phyloP scores from a whole-genome alignment of 371 early-diverging fungal genomes.

The Rhizopus delemar region DNA sequence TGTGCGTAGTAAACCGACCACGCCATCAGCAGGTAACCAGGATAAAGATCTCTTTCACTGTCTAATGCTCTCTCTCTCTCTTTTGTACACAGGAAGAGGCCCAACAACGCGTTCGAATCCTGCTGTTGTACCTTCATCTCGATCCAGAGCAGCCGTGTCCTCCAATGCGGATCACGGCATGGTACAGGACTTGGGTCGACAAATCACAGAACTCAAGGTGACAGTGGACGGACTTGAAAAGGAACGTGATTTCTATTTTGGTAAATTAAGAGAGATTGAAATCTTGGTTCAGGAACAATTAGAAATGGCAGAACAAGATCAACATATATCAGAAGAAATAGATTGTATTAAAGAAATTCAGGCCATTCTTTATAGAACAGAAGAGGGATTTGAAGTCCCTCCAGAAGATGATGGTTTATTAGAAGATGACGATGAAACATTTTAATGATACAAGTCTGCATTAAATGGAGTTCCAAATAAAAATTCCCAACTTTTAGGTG shows the following conservation, averaged over 20 bases:
- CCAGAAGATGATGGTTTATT: slow-evolving; percentile 32
- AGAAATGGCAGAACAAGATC: slow-evolving; percentile 42
- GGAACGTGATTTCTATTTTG: slow-evolving; percentile 95
- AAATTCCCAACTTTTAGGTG: slow-evolving; percentile 72
- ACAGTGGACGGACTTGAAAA: slow-evolving; percentile 90
- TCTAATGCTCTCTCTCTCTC: too few relatives aligned
- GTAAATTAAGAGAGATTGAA: slow-evolving; percentile 91
- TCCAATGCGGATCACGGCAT: neutral
- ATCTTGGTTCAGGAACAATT: slow-evolving; percentile 79
- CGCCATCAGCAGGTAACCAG: slow-evolving; percentile 14
- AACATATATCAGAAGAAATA: slow-evolving; percentile 19
- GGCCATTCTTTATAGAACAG: slow-evolving; percentile 83
- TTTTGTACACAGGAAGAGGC: too few relatives aligned
- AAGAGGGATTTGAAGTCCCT: slow-evolving; percentile 58
- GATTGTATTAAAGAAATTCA: slow-evolving; percentile 76
- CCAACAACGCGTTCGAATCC: neutral
- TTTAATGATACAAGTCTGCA: slow-evolving; percentile 46
- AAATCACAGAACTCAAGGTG: slow-evolving; percentile 76
- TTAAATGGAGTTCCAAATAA: slow-evolving; percentile 53
- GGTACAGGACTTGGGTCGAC: slow-evolving; percentile 56
- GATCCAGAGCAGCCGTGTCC: neutral
- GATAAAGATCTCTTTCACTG: neutral
- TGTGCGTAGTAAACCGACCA: slow-evolving; percentile 11
- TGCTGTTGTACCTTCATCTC: neutral
- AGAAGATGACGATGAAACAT: slow-evolving; percentile 29